Percentiles rank a stretch among this genome's conserved stretches.
phyloP scores from a whole-genome alignment of 2,329 filamentous ascomycete genomes.

The Paraconiothyrium sp. region DNA sequence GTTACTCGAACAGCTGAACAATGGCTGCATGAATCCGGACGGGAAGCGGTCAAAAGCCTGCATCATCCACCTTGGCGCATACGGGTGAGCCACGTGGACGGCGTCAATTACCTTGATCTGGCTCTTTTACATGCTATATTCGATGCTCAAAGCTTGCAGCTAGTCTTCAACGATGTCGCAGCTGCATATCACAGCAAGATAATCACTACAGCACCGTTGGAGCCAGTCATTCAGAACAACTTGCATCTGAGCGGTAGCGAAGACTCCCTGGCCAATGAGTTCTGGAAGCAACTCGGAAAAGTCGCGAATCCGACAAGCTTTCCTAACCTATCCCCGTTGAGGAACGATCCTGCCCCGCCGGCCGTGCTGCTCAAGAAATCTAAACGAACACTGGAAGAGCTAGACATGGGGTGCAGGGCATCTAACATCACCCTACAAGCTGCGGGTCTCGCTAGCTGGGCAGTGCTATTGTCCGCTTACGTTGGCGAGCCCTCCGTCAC shows the following conservation, averaged over 20 bases:
- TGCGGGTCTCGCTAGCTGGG: conserved; percentile 80
- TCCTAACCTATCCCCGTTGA: conserved; percentile 75
- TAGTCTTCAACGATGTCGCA: conserved; percentile 70
- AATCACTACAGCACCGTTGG: conserved; percentile 47
- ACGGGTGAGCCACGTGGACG: conserved; percentile 53
- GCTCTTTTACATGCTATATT: conserved; percentile 84
- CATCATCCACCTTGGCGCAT: conserved; percentile 72
- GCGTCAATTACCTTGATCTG: conserved; percentile 53
- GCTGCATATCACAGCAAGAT: conserved; percentile 46
- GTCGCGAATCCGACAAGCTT: conserved; percentile 73
- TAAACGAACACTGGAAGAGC: conserved; percentile 50
- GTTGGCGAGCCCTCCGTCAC: conserved; percentile 77
- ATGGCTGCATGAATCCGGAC: conserved; percentile 36
- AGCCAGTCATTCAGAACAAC: conserved; percentile 56
- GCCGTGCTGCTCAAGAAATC: conserved; percentile 51
- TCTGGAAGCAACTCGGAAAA: conserved; percentile 70
- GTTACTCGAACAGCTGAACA: conserved; percentile 19
- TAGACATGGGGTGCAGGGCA: conserved; percentile 66
- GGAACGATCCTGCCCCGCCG: conserved; percentile 47
- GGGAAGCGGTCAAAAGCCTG: conserved; percentile 55
- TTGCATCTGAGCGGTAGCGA: conserved; percentile 49
- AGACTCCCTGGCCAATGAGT: conserved; percentile 52
- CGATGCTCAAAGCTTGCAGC: conserved; percentile 77
- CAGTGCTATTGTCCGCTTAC: conserved; percentile 77
- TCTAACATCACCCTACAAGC: conserved; percentile 79